These are phyloP conservation scores for Penicillium decumbens DNA, from an alignment of 2,329 filamentous ascomycete genomes.

Conservation along the genomic window DNA sequence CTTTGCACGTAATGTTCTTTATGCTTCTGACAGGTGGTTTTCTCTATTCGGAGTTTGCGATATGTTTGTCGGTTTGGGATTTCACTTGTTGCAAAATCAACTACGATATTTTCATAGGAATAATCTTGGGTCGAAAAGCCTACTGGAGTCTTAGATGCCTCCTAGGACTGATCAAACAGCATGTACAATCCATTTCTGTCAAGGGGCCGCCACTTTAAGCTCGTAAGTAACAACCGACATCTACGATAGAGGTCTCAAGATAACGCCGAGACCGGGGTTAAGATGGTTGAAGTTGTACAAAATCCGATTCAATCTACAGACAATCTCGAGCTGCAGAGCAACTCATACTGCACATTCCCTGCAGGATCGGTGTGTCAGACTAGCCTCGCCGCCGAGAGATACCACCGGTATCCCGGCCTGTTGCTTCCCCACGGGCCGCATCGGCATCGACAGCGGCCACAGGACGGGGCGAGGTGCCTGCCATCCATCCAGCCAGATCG, in stretches of 20 bases:
- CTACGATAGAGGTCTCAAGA: not conserved
- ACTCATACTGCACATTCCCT: not conserved
- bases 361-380: not conserved
- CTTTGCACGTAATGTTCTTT: not conserved
- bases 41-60: not conserved
- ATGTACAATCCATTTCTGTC: not conserved
- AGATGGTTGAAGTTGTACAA: not conserved
- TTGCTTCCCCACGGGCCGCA: constrained; percentile 19
- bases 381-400: constrained; percentile 29
- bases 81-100: not conserved
- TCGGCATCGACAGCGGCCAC: constrained; percentile 18
- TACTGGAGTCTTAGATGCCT: not conserved
- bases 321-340: not conserved
- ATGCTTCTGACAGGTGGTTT: not conserved
- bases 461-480: constrained; percentile 46
- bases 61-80: not conserved
- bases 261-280: not conserved
- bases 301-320: not conserved
- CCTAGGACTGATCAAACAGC: not conserved
- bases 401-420: constrained; percentile 26
- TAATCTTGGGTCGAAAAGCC: not conserved
- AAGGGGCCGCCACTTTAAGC: not conserved
- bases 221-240: not conserved
- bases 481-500: constrained; percentile 65
- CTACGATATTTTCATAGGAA: not conserved